Base-by-base conservation (phyloP, 2,329 filamentous ascomycete genomes). In the Plectosphaerella sp. region DNA sequence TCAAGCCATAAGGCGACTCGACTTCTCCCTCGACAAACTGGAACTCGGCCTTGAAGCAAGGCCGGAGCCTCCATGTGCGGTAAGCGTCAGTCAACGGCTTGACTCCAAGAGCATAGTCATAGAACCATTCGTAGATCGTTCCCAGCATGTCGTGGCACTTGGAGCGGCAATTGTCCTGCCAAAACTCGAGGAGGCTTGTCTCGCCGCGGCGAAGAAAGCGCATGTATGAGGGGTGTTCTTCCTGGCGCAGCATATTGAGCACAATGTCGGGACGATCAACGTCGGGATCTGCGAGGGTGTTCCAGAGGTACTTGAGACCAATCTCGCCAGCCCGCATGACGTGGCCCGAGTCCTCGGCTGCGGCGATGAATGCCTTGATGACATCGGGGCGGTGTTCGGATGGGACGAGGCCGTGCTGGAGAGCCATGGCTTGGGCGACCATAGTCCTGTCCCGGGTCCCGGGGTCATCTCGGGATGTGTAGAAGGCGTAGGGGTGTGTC, bases 61-160 rank as follows among this genome's bases (percentile, higher is more conserved):
- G 71, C 51, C 63, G 64, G 8, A 76, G 55, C 28, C 57, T 67
- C 60, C 70, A 76, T 1, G 65, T 68, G 37, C 62, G 64, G 52
- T 74, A 76, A 5, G 68, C 72, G 25, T 72, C 64, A 0, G 60
- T 64, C 25, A 66, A 60, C 0, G 66, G 63, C 54, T 65, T 69
- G 3, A 74, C 55, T 0, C 71, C 73, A 16, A 75, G 52, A 3
- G 71, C 68, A 0, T 66, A 67, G 24, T 64, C 64, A 46, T 76
- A 77, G 49, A 75, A 73, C 73, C 73, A 76, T 56, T 76, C 73
- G 43, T 75, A 74, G 33, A 76, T 74, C 1, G 71, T 75, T 0
- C 73, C 73, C 7, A 76, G 63, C 72, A 77, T 75, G 56, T 76
- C 73, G 55, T 77, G 73, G 46, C 73, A 73, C 56, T 74, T 75